Conservation (phyloP, 164 flowering plant species). For the Vitis vinifera region DNA sequence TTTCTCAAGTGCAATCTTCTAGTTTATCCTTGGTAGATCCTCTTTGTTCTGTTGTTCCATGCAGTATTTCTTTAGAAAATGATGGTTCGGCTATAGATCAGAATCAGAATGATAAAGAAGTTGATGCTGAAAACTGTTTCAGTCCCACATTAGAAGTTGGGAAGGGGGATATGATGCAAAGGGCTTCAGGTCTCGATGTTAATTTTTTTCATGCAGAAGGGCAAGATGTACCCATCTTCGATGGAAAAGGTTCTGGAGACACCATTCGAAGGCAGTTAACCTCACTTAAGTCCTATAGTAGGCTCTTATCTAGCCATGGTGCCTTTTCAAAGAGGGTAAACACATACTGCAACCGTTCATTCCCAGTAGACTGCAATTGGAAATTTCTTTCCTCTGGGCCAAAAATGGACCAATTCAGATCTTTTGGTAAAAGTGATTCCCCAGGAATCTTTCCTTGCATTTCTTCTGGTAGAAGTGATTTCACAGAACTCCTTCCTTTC, state of each 20-base stretch:
- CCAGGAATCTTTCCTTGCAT: conserved; percentile 6
- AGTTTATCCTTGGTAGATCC: conserved; percentile 60
- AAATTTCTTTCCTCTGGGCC: conserved; percentile 11
- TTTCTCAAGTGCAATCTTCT: conserved; percentile 50
- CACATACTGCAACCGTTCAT: conserved; percentile 6
- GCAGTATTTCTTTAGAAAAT: conserved; percentile 58
- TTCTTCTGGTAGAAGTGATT: conserved; percentile 13
- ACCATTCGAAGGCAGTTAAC: conserved; percentile 28
- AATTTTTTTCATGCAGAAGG: conserved; percentile 18
- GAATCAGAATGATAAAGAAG: conserved; percentile 20
- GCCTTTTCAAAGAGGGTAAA: conserved; percentile 5
- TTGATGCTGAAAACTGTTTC: conserved; percentile 16
- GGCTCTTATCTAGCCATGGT: conserved; percentile 20
- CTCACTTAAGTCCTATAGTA: conserved; percentile 60
- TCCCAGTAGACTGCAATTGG: conserved; percentile 3
- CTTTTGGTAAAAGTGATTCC: conserved; percentile 13
- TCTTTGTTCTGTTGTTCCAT: conserved; percentile 89
- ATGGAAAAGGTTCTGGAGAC: conserved; percentile 23
- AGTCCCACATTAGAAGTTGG: conserved; percentile 12
- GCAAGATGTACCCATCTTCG: conserved; percentile 9
- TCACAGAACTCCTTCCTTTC: not conserved
- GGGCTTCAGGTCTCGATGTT: conserved; percentile 10
- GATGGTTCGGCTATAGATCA: conserved; percentile 11
- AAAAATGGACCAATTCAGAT: conserved; percentile 5
- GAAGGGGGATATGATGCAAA: conserved; percentile 12